These are phyloP conservation scores for Agroathelia rolfsii DNA, from an alignment of 1,284 basidiomycete genomes.

Conservation along the genomic window DNA sequence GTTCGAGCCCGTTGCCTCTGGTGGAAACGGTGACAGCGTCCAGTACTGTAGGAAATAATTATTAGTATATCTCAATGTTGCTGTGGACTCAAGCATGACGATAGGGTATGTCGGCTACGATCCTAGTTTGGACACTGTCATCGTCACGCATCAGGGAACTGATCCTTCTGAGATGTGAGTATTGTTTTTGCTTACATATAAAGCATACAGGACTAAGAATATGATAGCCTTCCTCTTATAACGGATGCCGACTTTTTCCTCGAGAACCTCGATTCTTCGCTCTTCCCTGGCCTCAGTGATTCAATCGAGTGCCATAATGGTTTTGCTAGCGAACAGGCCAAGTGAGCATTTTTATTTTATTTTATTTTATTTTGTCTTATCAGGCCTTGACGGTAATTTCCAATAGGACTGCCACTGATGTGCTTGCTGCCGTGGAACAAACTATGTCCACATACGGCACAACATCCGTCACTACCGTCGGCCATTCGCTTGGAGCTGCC, in stretches of 20 bases:
- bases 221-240: background rate
- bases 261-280: constrained; percentile 21
- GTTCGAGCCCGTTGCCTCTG: constrained; percentile 48
- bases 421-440: constrained; percentile 37
- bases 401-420: constrained; percentile 33
- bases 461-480: constrained; percentile 9
- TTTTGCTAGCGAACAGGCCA: constrained; percentile 35
- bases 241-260: constrained; percentile 19
- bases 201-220: background rate
- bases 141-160: constrained; percentile 27
- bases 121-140: constrained; percentile 17
- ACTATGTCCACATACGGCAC: constrained; percentile 14
- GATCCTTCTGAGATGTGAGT: constrained; percentile 18
- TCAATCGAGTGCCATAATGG: constrained; percentile 30
- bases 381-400: background rate
- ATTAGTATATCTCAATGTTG: background rate
- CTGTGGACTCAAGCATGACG: background rate
- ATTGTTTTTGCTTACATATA: too few species aligned
- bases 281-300: constrained; percentile 35
- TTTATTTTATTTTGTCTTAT: too few species aligned
- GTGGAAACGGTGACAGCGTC: constrained; percentile 40
- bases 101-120: constrained; percentile 28
- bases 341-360: too few species aligned
- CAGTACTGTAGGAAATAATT: constrained; percentile 43
- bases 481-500: constrained; percentile 17